Evolutionary conservation across 306 rosid species (phyloP), one percentile per base, ranked within the genome.

Genomic region (Dalbergia oliveri): DNA sequence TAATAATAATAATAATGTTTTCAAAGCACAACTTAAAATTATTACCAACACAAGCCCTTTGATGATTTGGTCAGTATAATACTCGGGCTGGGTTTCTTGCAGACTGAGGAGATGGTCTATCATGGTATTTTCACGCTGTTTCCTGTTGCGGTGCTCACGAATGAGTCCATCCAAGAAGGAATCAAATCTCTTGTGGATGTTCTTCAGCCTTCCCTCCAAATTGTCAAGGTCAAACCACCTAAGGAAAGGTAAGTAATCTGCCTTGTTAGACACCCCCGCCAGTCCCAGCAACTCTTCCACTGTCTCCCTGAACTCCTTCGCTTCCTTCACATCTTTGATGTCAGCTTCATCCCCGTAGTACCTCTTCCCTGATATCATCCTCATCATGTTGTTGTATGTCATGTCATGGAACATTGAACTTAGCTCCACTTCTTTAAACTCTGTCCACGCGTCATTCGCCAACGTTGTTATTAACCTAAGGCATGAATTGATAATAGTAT

Each of bases 301-400:
- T 3, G 72, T 50, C 12, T 77, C 73, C 33, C 74, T 53, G 4
- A 77, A 77, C 14, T 77, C 45, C n/a, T 5, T 37, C 9, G 81
- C 81, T 14, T 77, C 58, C 0, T 53, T 57, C 37, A 53, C 31
- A 14, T 77, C 81, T 16, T 37, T 65, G 3, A 53, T 9, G 43
- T 13, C 56, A 53, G 5, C 10, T n/a, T 60, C 77, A 0, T 70
- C 54, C 0, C 83, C 83, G 0, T 60, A 79, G 65, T 79, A 79
- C 3, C 77, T 79, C 66, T 77, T 77, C 12, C 81, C 73, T 3
- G 81, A 34, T 1, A 77, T 21, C 81, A 66, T 77, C n/a, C 81
- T 77, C 81, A 77, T 41, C 74, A 77, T 77, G 74, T 26, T 54
- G 81, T 77, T 77, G 10, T 37, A 66, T 0, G 45, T 77, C 81